Evolutionary conservation across 371 early-diverging fungal species (phyloP), one percentile per base, ranked within the genome.

Genomic region (Apophysomyces trapeziformis): DNA sequence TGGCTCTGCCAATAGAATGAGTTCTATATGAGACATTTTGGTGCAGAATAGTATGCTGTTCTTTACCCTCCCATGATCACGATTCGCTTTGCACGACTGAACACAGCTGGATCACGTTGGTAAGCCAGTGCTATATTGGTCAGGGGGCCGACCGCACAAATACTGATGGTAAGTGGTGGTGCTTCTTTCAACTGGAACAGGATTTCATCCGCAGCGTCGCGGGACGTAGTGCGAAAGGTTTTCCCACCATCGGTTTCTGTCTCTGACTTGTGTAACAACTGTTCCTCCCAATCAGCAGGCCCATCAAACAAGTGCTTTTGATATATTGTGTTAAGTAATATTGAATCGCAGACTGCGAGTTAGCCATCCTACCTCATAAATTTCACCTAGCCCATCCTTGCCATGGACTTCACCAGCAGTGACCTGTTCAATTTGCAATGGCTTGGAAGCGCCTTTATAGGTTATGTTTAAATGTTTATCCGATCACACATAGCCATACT

Each of bases 101-200:
- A 78, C 1, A 80, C 79, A 7, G 67, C 56, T 14, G 83, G 79
- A 50, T 88, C 79, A 37, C 80, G 74, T 57, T 79, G 67, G 39
- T 80, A 74, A 1, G 85, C 87, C 8, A 83, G 58, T 0, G 85
- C 86, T 36, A 88, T n/a, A 65, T 85, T 88, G n/a, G 87, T 85
- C 66, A 88, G 68, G 0, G 87, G 88, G 0, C 87, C 88, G 11
- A 88, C 56, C 5, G 81, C 83, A 47, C 83, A 68, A 38, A 88
- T 70, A 3, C 81, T 79, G 11, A 88, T 56, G 0, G 85, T 82
- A 18, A 82, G 63, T 36, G 85, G 79, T 45, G 74, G 73, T 0
- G 79, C 76, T 5, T 75, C 47, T 13, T 68, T 67, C 14, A 87
- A 61, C 47, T 85, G 87, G 37, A 67, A 58, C 32, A 85, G 38